Percentiles rank a stretch among this genome's conserved stretches.
Conservation (phyloP, 2,329 filamentous ascomycete species). For the Paecilomyces formosus region DNA sequence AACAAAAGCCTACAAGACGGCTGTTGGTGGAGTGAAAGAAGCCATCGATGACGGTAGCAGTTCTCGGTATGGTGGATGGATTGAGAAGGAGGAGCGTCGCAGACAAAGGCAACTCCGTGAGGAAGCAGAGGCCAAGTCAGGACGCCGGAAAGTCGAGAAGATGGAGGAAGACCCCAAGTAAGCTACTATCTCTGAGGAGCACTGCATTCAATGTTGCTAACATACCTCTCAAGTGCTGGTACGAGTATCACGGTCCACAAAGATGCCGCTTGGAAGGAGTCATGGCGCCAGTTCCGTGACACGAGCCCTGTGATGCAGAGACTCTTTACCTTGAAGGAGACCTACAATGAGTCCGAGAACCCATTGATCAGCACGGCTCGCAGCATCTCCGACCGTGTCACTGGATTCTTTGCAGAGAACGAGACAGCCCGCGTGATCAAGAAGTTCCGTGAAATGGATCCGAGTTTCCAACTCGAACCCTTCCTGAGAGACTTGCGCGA, state of each 20-base stretch:
- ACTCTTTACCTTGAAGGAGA: constrained; percentile 75
- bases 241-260: constrained; percentile 95
- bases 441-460: constrained; percentile 94
- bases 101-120: constrained; percentile 69
- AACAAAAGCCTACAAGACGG: constrained; percentile 81
- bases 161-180: constrained; percentile 83
- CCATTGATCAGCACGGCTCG: constrained; percentile 87
- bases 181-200: constrained; percentile 29
- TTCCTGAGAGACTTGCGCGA: constrained; percentile 94
- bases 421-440: constrained; percentile 97
- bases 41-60: constrained; percentile 96
- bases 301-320: constrained; percentile 81
- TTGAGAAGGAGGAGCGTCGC: constrained; percentile 89
- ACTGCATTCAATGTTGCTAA: constrained; percentile 22
- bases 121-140: constrained; percentile 49
- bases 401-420: constrained; percentile 96
- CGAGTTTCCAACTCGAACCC: constrained; percentile 86
- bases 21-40: constrained; percentile 66
- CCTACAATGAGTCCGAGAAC: constrained; percentile 96
- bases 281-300: constrained; percentile 95
- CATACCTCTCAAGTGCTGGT: constrained; percentile 59
- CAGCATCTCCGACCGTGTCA: constrained; percentile 86
- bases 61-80: constrained; percentile 91
- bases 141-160: constrained; percentile 47
- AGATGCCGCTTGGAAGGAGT: constrained; percentile 94